Base-by-base conservation (phyloP, 768 basidiomycete species). In the Mrakia frigida region DNA sequence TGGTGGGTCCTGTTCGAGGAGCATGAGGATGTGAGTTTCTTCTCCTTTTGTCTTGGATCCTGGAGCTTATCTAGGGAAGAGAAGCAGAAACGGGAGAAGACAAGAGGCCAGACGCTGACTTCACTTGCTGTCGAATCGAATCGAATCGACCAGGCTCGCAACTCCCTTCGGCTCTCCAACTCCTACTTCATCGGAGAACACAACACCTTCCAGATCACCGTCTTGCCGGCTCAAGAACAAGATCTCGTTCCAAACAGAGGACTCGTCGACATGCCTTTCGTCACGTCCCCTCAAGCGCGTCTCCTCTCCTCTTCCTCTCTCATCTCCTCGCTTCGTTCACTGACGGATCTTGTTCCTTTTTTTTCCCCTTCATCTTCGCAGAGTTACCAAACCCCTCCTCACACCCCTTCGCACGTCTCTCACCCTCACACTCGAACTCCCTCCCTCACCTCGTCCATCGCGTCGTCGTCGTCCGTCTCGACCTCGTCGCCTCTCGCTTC, bases 361-460 rank as follows among this genome's bases (percentile, higher is more conserved):
- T 13, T 6, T 35, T 65, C 7, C 37, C 37, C 13, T n/a, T 7
- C 39, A 9, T 2, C 37, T 21, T n/a, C 65, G n/a, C 28, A 68
- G 65, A 68, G 35, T 39, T 68, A 68, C 65, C 65, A 68, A 7
- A 68, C 65, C 16, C 65, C 65, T 39, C 65, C 65, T 23, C 65
- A 10, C 39, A 68, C 65, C 13, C 65, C 65, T 18, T 68, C 65
- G 2, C 28, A 39, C 43, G 14, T 21, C 18, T 50, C 46, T 5
- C 37, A 11, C 25, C 65, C 65, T 35, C 65, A 43, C 37, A 28
- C 39, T 14, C 65, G 65, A 68, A 39, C 65, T 35, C 39, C 65
- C 35, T 68, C 65, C 18, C 25, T 68, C 65, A 68, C 65, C 35
- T 68, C 65, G 21, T 65, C 63, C 63, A 65, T 65, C 63, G 35